A percentile compares a stretch with the other conserved stretches of the same genome.
Conservation (phyloP, 352 stramenopile genomes). For the Phytophthora cactorum region DNA sequence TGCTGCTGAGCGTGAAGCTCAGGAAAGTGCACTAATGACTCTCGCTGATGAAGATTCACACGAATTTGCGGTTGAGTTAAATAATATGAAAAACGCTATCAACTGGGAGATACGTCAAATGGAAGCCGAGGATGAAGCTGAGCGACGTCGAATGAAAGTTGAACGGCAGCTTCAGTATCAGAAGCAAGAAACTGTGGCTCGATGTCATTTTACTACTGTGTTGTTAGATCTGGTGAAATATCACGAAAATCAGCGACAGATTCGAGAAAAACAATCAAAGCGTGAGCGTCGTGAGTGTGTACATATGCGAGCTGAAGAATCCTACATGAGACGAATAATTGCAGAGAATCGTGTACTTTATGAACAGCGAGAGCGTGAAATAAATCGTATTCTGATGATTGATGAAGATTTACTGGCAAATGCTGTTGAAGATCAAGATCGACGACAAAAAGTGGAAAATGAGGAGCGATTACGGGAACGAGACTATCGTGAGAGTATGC, state of each 20-base stretch:
- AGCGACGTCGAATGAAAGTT: constrained; percentile 25
- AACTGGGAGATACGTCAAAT: constrained; percentile 15
- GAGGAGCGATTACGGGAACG: constrained; percentile 16
- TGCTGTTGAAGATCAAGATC: background rate
- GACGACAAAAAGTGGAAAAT: background rate
- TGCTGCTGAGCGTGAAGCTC: constrained; percentile 20
- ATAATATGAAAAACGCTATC: constrained; percentile 5
- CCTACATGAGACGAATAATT: constrained; percentile 31
- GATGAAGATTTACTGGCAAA: constrained; percentile 6
- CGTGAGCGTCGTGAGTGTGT: constrained; percentile 43
- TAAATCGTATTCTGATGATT: constrained; percentile 41
- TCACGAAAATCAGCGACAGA: constrained; percentile 25
- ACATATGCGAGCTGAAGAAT: constrained; percentile 61
- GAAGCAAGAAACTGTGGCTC: constrained; percentile 9
- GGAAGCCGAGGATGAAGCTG: constrained; percentile 29
- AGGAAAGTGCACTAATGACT: constrained; percentile 11
- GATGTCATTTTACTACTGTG: constrained; percentile 20
- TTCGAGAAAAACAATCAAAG: constrained; percentile 28
- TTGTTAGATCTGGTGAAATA: constrained; percentile 37
- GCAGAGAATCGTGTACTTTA: constrained; percentile 26
- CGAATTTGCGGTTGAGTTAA: constrained; percentile 2
- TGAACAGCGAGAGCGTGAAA: constrained; percentile 21
- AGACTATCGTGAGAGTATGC: constrained; percentile 23
- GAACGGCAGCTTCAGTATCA: constrained; percentile 19
- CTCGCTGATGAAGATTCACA: constrained; percentile 30